These are phyloP conservation scores for Picea engelmannii DNA, from an alignment of 83 land plant genomes.

Conservation along the genomic window DNA sequence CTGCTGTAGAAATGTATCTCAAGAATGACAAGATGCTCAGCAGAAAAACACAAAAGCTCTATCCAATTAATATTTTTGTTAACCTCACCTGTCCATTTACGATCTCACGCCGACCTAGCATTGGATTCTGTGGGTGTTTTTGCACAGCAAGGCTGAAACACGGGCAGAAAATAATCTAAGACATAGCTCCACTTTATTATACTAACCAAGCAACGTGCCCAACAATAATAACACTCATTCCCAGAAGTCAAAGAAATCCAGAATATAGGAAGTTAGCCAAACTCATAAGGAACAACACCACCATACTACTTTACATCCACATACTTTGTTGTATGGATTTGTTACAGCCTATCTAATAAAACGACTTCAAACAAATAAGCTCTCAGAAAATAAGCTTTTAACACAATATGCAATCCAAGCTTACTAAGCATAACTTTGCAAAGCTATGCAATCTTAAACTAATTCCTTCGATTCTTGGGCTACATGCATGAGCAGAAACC, in stretches of 20 bases:
- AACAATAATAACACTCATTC: neutral
- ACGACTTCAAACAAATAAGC: neutral
- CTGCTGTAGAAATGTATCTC: neutral
- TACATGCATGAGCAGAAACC: neutral
- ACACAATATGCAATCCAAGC: neutral
- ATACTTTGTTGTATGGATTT: neutral
- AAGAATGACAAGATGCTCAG: neutral
- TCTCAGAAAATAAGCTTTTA: neutral
- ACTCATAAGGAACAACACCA: neutral
- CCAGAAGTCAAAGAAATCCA: neutral
- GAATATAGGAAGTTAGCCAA: neutral
- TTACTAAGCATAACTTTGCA: neutral
- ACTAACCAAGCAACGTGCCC: neutral
- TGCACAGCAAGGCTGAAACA: conserved; percentile 60
- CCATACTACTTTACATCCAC: neutral
- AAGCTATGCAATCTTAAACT: neutral
- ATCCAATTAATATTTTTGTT: conserved; percentile 4
- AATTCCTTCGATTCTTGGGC: neutral
- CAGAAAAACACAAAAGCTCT: neutral
- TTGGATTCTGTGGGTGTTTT: conserved; percentile 58
- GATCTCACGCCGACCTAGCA: conserved; percentile 87
- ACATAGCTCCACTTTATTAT: conserved; percentile 13
- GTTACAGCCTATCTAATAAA: neutral
- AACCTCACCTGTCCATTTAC: conserved; percentile 72
- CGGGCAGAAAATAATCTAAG: neutral